phyloP scores from a whole-genome alignment of 2,329 filamentous ascomycete genomes.

The Colletotrichum coccodes region DNA sequence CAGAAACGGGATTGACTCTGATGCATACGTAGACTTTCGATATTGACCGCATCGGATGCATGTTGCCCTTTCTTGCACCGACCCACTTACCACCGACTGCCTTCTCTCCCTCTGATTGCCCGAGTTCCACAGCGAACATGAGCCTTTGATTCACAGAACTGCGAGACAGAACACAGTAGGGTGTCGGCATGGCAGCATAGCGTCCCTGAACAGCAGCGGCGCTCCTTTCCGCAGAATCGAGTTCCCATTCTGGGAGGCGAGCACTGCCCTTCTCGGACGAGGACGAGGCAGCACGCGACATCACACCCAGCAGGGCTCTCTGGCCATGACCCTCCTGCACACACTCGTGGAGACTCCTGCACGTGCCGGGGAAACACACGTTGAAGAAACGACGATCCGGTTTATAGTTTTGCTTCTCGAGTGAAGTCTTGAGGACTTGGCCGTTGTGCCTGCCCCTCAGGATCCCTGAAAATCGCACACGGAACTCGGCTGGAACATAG shows the following conservation, averaged over 20 bases:
- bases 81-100: neutral
- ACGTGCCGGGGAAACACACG: neutral
- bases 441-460: constrained; percentile 17
- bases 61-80: neutral
- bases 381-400: neutral
- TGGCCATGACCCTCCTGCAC: neutral
- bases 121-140: neutral
- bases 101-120: neutral
- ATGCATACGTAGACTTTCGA: neutral
- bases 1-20: neutral
- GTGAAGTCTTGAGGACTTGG: constrained; percentile 5
- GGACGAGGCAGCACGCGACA: constrained; percentile 11
- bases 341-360: neutral
- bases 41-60: neutral
- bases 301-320: neutral
- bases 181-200: neutral
- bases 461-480: constrained; percentile 28
- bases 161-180: neutral
- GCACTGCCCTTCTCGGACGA: neutral
- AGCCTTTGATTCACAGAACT: neutral
- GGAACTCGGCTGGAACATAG: constrained; percentile 25
- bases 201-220: neutral
- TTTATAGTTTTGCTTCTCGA: constrained; percentile 14
- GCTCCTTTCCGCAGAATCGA: neutral
- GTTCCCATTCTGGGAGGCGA: neutral